These are phyloP conservation scores for Selenicereus undatus DNA, from an alignment of 148 eudicot species.

Conservation along the genomic window DNA sequence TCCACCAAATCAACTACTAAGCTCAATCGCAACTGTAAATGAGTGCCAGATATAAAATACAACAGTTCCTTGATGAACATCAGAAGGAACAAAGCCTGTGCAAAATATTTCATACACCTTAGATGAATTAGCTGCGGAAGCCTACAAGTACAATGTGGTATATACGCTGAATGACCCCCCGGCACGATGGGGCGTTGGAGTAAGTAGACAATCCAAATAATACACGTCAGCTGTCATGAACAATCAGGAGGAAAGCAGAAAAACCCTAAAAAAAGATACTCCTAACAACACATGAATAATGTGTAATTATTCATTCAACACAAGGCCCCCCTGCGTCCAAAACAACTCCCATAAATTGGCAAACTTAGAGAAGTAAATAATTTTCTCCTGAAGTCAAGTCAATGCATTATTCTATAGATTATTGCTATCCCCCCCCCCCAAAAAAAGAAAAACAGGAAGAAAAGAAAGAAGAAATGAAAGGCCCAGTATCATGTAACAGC, in stretches of 20 bases:
- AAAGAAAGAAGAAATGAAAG: no score
- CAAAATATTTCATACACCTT: not conserved
- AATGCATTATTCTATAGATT: no score
- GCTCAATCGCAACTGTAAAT: not conserved
- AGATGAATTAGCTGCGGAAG: not conserved
- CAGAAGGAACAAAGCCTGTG: not conserved
- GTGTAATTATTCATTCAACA: not conserved
- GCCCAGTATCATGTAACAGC: no score
- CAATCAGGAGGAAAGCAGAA: not conserved
- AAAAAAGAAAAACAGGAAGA: no score
- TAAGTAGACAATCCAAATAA: not conserved
- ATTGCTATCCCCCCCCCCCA: no score
- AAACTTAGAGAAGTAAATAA: no score
- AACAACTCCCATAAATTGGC: not conserved
- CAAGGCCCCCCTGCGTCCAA: not conserved
- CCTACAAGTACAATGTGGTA: not conserved
- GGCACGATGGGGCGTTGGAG: not conserved
- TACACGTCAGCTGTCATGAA: not conserved
- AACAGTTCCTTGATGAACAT: not conserved
- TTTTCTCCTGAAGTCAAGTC: no score
- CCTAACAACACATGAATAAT: not conserved
- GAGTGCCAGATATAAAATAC: not conserved
- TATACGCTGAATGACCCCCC: not conserved
- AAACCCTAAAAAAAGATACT: not conserved
- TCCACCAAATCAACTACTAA: slow-evolving; percentile 1